Evolutionary conservation across 176 grass and related monocot genomes (phyloP), one percentile per base, ranked within the genome.

Genomic region (Aegilops tauschii): DNA sequence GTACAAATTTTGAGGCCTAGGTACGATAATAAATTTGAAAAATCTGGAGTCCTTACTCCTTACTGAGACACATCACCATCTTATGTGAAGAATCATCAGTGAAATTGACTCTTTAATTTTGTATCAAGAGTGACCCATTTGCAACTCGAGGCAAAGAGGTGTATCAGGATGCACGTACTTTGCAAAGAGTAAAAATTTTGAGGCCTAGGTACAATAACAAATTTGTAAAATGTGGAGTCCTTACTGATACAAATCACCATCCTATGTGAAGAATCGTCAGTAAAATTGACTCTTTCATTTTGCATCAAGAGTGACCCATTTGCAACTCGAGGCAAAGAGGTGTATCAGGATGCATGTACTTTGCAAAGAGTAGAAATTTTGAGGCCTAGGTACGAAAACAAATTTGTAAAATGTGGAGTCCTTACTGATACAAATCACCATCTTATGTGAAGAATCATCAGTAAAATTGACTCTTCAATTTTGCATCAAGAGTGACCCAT

Each of bases 141-240:
- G 64, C 82, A 88, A 12, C 85, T 90, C 75, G 18, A 76, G n/a
- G 59, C 88, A 91, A 92, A 90, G 79, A 90, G 93, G 91, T 90
- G 93, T 98, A 98, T 98, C 96, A 92, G 44, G 88, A 93, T 98
- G 96, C 91, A 23, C 72, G n/a, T 34, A 85, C 63, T 68, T 82
- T 58, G 84, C 8, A 90, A 9, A 20, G 44, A 37, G 17, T 5
- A 47, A 1, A 47, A 6, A 29, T 8, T 29, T 65, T 65, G 25
- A 16, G 64, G 28, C 64, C 64, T 16, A 31, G 64, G 27, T 14
- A 66, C 1, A 2, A 16, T 3, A 31, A 66, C 1, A 66, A 66
- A 29, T 1, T 67, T 69, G 31, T 36, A 1, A 69, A 20, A 69
- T 69, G 78, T 95, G 61, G 88, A 93, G 73, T 40, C 25, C 9